These are phyloP conservation scores for Discostella stelligera DNA, from an alignment of 352 stramenopile species.

Conservation along the genomic window DNA sequence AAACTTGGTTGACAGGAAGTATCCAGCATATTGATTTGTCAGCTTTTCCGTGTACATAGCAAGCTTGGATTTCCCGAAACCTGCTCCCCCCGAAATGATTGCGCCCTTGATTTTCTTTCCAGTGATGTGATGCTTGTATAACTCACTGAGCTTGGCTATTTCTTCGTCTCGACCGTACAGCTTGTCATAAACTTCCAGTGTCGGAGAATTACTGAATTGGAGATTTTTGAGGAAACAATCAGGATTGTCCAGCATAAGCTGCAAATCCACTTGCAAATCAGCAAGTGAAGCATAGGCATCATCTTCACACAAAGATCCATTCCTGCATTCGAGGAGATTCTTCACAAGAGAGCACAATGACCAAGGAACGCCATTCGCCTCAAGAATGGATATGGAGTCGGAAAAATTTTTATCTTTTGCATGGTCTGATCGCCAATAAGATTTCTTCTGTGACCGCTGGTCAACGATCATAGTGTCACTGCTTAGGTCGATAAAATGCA, in stretches of 20 bases:
- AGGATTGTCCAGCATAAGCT: slow-evolving; percentile 11
- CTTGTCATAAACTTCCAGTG: slow-evolving; percentile 16
- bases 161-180: slow-evolving; percentile 27
- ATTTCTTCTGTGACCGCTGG: not conserved
- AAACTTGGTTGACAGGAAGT: slow-evolving; percentile 15
- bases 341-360: slow-evolving; percentile 16
- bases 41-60: slow-evolving; percentile 8
- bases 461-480: not conserved
- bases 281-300: slow-evolving; percentile 17
- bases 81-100: slow-evolving; percentile 14
- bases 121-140: slow-evolving; percentile 2
- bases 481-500: not conserved
- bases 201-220: not conserved
- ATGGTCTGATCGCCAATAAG: not conserved
- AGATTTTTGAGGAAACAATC: slow-evolving; percentile 11
- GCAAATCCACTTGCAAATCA: slow-evolving; percentile 9
- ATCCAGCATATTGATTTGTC: slow-evolving; percentile 1
- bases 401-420: not conserved
- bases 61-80: slow-evolving; percentile 21
- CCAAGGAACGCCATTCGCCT: slow-evolving; percentile 9
- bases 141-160: not conserved
- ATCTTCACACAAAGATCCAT: slow-evolving; percentile 18
- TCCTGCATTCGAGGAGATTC: slow-evolving; percentile 17
- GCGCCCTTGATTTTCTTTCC: slow-evolving; percentile 9
- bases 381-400: slow-evolving; percentile 1